phyloP scores from a whole-genome alignment of 305 asterid genomes.

The Withania somnifera region DNA sequence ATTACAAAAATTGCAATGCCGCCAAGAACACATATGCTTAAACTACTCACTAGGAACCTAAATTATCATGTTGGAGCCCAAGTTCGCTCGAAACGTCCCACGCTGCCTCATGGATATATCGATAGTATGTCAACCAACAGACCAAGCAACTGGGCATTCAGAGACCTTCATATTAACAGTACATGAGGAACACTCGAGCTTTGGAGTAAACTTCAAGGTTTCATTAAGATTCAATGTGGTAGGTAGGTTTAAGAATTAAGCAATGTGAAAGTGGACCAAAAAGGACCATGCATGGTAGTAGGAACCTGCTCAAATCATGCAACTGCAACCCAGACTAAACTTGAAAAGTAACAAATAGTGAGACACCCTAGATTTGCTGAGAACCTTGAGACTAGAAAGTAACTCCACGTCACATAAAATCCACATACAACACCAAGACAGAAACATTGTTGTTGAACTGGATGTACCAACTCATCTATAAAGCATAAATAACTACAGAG shows the following conservation, averaged over 20 bases:
- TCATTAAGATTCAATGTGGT: neutral
- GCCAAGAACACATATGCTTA: neutral
- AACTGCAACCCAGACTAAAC: neutral
- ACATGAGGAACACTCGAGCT: neutral
- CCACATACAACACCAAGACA: neutral
- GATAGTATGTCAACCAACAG: neutral
- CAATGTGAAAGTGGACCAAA: neutral
- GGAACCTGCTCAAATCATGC: neutral
- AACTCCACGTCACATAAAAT: neutral
- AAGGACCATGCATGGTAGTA: neutral
- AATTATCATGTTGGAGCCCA: neutral
- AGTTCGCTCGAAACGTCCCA: neutral
- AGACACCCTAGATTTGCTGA: neutral
- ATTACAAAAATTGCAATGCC: neutral
- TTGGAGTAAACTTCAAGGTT: neutral
- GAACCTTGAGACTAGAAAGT: neutral
- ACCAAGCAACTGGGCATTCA: neutral
- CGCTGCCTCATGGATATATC: neutral
- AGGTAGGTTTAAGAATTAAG: neutral
- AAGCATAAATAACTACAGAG: neutral
- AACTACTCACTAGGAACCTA: neutral
- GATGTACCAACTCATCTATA: neutral
- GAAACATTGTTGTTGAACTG: neutral
- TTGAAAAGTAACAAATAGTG: neutral
- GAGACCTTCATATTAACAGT: neutral